These are phyloP conservation scores for Paspalum notatum DNA, from an alignment of 176 grass and related monocot species.

Conservation along the genomic window DNA sequence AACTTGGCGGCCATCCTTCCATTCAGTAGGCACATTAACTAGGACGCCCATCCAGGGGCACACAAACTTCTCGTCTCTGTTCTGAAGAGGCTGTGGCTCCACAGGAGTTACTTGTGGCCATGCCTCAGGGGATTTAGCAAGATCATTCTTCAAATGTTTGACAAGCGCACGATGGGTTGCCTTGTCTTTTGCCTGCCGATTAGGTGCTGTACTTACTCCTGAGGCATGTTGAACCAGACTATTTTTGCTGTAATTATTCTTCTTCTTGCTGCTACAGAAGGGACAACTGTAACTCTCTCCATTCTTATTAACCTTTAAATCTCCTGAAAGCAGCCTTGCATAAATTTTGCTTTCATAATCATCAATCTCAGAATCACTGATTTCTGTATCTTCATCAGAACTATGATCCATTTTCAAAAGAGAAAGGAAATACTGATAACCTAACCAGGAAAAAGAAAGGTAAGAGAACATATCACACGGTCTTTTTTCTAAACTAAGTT, in stretches of 20 bases:
- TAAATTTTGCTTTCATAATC: constrained; percentile 65
- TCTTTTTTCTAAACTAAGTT: not conserved
- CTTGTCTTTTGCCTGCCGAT: constrained; percentile 69
- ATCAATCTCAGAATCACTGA: constrained; percentile 80
- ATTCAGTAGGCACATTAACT: constrained; percentile 66
- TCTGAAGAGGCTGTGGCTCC: constrained; percentile 46
- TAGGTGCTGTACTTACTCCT: constrained; percentile 65
- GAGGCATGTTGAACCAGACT: constrained; percentile 82
- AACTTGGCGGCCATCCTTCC: constrained; percentile 56
- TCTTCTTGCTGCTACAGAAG: constrained; percentile 76
- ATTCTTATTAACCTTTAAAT: constrained; percentile 47
- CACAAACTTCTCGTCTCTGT: constrained; percentile 69
- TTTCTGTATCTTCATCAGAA: constrained; percentile 61
- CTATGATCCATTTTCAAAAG: constrained; percentile 55
- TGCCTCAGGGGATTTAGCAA: constrained; percentile 22
- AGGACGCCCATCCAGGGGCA: constrained; percentile 79
- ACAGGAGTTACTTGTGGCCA: not conserved
- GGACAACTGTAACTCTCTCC: constrained; percentile 63
- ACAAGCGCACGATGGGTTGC: constrained; percentile 69
- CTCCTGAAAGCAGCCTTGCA: constrained; percentile 51
- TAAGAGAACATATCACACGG: constrained; percentile 18
- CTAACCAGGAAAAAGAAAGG: not conserved
- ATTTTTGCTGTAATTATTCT: constrained; percentile 59
- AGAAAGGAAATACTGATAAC: not conserved
- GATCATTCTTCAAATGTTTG: constrained; percentile 62